phyloP scores from a whole-genome alignment of 1,284 basidiomycete species.

The Macrocystidia cucumis region DNA sequence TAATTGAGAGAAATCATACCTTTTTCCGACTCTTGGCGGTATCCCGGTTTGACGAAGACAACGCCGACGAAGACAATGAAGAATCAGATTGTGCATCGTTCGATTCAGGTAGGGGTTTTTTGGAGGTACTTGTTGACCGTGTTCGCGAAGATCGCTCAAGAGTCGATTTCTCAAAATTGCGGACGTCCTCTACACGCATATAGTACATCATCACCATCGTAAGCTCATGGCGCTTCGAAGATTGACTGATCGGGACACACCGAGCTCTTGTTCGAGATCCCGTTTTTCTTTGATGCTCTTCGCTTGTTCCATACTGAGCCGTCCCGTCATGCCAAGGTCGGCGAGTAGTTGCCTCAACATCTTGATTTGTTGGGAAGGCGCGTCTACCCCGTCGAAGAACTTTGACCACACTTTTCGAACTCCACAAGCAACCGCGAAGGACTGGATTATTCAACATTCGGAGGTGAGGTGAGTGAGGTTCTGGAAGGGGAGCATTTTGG shows the following conservation, averaged over 20 bases:
- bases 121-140: conserved; percentile 17
- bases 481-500: conserved; percentile 1
- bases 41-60: too few species aligned
- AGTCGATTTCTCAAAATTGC: conserved; percentile 43
- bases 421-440: conserved; percentile 72
- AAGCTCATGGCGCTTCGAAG: neutral
- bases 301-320: conserved; percentile 75
- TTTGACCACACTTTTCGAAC: conserved; percentile 78
- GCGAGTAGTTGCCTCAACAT: conserved; percentile 57
- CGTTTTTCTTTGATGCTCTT: conserved; percentile 61
- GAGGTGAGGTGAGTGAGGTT: neutral
- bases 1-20: conserved; percentile 7
- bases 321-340: conserved; percentile 74
- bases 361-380: conserved; percentile 56
- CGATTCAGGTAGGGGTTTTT: conserved; percentile 19
- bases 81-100: conserved; percentile 21
- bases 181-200: conserved; percentile 49
- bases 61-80: too few species aligned
- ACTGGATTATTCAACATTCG: conserved; percentile 25
- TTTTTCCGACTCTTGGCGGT: conserved; percentile 24
- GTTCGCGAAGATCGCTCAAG: conserved; percentile 16
- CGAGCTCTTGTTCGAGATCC: conserved; percentile 73
- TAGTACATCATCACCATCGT: conserved; percentile 3
- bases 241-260: conserved; percentile 34
- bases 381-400: conserved; percentile 58